These are phyloP conservation scores for Colletotrichum endophyticum DNA, from an alignment of 2,329 filamentous ascomycete genomes.

Conservation along the genomic window DNA sequence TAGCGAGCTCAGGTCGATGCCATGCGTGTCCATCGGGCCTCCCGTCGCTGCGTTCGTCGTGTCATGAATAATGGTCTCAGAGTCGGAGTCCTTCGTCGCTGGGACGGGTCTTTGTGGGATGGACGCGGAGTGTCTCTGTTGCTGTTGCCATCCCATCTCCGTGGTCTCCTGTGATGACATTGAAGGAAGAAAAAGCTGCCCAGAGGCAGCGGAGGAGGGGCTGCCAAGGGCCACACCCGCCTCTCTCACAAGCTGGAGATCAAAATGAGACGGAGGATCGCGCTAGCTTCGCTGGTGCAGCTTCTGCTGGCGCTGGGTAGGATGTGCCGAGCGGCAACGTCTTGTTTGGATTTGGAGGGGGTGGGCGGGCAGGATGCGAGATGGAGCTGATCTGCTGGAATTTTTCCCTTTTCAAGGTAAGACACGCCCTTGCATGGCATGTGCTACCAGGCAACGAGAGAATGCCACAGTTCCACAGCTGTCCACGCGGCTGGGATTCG, in stretches of 20 bases:
- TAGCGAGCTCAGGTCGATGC: constrained; percentile 15
- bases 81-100: background rate
- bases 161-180: background rate
- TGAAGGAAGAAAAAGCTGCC: background rate
- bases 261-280: background rate
- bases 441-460: background rate
- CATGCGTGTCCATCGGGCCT: constrained; percentile 11
- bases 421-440: constrained; percentile 3
- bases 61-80: background rate
- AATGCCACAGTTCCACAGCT: background rate
- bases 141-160: background rate
- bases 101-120: background rate
- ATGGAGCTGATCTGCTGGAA: background rate
- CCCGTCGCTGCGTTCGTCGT: background rate
- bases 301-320: background rate
- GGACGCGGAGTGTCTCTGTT: background rate
- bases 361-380: background rate
- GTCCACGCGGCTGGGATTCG: background rate
- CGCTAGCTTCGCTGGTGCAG: background rate
- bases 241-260: background rate
- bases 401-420: background rate
- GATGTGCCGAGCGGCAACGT: background rate
- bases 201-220: background rate
- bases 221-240: background rate
- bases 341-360: background rate